Base-by-base conservation (phyloP, 2,329 filamentous ascomycete genomes). In the Penicillium sp. region DNA sequence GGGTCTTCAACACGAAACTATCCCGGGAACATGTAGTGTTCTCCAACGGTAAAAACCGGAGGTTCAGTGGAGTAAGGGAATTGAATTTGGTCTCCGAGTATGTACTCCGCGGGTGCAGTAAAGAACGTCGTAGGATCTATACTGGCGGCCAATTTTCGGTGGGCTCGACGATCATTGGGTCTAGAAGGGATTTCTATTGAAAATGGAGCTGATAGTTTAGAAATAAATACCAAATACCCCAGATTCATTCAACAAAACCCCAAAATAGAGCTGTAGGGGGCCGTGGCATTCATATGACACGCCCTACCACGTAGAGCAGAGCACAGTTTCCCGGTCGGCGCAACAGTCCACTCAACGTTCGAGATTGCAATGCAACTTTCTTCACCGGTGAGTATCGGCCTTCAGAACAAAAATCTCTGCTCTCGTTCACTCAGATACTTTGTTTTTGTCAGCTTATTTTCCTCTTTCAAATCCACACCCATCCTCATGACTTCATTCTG, bases 271-370 rank as follows among this genome's bases (percentile, higher is more conserved):
- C n/a, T 10, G 35, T 47, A 42, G 48, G 48, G 48, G 48, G 35
- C 33, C 33, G 33, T 50, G n/a, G 49, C 26, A 19, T 35, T 45
- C 50, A 53, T 53, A 46, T 45, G 61, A 61, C 59, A 42, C 19
- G 58, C 49, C 44, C 48, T 63, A 61, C 60, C 31, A 29, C 42
- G 61, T 63, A 63, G 52, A 63, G 48, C 42, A 60, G 54, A 62
- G 62, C 42, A 64, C 60, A 62, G 56, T 53, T 35, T 42, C 39
- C 39, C 39, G 43, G 58, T 67, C 65, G 64, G 65, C 64, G 65
- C 44, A 45, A 50, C 56, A 65, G 58, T 54, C 65, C 65, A 66
- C 64, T 67, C 62, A 67, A 52, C 65, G 53, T 52, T 60, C 56
- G 52, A 53, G 56, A 64, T 54, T 26, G 13, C 26, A 37, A 31